Conservation (phyloP, 768 basidiomycete genomes). For the Hypholoma fasciculare region DNA sequence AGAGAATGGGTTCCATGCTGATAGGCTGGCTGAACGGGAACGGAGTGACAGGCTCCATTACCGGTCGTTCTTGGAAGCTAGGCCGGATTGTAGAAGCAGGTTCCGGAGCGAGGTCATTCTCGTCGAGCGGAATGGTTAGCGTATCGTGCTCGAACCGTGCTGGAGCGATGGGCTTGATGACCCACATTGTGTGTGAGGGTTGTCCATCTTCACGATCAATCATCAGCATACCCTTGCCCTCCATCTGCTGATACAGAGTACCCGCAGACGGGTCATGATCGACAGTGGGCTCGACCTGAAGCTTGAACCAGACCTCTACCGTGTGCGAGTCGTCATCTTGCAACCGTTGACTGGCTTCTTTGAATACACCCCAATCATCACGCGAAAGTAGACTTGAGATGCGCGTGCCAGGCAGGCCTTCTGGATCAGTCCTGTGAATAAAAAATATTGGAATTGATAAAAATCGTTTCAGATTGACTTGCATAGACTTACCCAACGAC, state of each 20-base stretch:
- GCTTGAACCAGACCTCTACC: slow-evolving; percentile 86
- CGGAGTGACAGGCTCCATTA: slow-evolving; percentile 55
- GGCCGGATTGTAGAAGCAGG: slow-evolving; percentile 40
- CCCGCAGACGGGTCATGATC: slow-evolving; percentile 56
- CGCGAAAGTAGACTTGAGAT: slow-evolving; percentile 82
- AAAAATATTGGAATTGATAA: background rate
- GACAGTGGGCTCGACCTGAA: slow-evolving; percentile 69
- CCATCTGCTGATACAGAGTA: slow-evolving; percentile 80
- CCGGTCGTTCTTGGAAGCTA: slow-evolving; percentile 32
- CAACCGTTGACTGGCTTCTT: slow-evolving; percentile 81
- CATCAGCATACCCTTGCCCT: slow-evolving; percentile 99
- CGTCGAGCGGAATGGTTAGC: slow-evolving; percentile 60
- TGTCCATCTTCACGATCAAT: slow-evolving; percentile 85
- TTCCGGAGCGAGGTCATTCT: slow-evolving; percentile 43
- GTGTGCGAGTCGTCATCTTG: slow-evolving; percentile 93
- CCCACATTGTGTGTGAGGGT: slow-evolving; percentile 98
- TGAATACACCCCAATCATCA: slow-evolving; percentile 80
- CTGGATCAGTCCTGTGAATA: slow-evolving; percentile 71
- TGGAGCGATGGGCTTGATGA: slow-evolving; percentile 78
- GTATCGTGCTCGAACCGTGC: slow-evolving; percentile 69
- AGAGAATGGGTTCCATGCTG: slow-evolving; percentile 81
- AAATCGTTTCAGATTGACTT: background rate
- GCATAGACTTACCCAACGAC: slow-evolving; percentile 74
- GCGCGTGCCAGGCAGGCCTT: slow-evolving; percentile 72
- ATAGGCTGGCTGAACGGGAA: slow-evolving; percentile 81